phyloP scores from a whole-genome alignment of 306 rosid genomes.

The Ormosia semicastrata region DNA sequence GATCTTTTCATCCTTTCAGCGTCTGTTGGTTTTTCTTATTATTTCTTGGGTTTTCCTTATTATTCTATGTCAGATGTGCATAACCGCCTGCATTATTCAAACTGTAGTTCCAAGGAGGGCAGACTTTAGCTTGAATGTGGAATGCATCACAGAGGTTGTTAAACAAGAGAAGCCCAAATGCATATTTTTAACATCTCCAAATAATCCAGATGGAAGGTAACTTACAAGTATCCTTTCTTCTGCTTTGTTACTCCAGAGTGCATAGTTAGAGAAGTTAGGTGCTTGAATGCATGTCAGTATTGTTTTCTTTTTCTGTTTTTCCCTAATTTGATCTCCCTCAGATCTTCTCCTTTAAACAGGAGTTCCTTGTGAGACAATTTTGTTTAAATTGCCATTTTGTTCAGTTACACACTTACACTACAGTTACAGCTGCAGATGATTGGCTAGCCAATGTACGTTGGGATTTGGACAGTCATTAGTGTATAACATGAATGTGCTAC shows the following conservation, averaged over 20 bases:
- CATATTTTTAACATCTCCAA: slow-evolving; percentile 95
- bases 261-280: neutral
- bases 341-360: neutral
- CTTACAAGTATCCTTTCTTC: slow-evolving; percentile 12
- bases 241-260: neutral
- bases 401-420: neutral
- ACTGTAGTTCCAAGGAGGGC: slow-evolving; percentile 79
- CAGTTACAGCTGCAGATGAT: neutral
- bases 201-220: slow-evolving; percentile 99
- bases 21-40: neutral
- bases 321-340: neutral
- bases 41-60: slow-evolving; percentile 26
- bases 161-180: slow-evolving; percentile 87
- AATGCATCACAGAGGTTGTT: slow-evolving; percentile 56
- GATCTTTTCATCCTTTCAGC: neutral
- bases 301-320: neutral
- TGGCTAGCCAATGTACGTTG: neutral
- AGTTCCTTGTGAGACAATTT: neutral
- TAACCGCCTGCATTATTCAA: slow-evolving; percentile 25
- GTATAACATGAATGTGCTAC: neutral
- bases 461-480: neutral
- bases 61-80: slow-evolving; percentile 13
- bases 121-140: slow-evolving; percentile 83
- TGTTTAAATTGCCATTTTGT: neutral
- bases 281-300: neutral